Percentiles rank a stretch among this genome's conserved stretches.
These are phyloP conservation scores for Pseudopyrenochaeta lycopersici DNA, from an alignment of 2,329 filamentous ascomycete genomes.

Conservation along the genomic window DNA sequence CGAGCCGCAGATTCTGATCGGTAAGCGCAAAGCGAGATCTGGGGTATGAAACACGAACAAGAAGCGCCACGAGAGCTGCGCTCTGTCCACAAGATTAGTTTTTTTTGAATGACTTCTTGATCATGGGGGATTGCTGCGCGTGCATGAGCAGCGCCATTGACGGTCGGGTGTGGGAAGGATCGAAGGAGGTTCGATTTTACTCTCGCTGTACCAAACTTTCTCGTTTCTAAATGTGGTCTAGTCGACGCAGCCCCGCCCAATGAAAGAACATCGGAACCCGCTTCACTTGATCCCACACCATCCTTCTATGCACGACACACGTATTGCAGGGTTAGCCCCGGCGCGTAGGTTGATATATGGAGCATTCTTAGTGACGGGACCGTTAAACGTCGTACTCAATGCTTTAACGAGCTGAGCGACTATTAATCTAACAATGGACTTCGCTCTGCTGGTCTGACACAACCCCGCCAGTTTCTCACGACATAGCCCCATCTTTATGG, in stretches of 20 bases:
- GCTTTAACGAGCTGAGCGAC: constrained; percentile 1
- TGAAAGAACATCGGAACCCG: constrained; percentile 1
- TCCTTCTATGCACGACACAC: constrained; percentile 24
- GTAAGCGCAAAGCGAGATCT: constrained; percentile 14
- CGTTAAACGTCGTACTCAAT: neutral
- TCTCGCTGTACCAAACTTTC: constrained; percentile 4
- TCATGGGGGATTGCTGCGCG: neutral
- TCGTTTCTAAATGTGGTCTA: constrained; percentile 7
- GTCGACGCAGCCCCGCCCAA: constrained; percentile 2
- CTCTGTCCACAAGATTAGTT: neutral
- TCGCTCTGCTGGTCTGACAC: neutral
- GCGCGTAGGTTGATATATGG: constrained; percentile 11
- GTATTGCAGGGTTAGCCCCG: constrained; percentile 16
- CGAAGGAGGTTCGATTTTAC: constrained; percentile 11
- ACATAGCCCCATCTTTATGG: neutral
- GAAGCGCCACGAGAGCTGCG: neutral
- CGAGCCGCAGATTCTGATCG: constrained; percentile 13
- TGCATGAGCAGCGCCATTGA: constrained; percentile 2
- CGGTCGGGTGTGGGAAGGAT: constrained; percentile 2
- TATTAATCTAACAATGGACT: neutral
- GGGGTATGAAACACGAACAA: constrained; percentile 5
- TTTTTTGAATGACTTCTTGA: neutral
- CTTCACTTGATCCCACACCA: neutral
- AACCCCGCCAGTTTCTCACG: neutral
- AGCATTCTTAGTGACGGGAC: constrained; percentile 1